These are phyloP conservation scores for Prunus yedoensis DNA, from an alignment of 331 rosid genomes.

Conservation along the genomic window DNA sequence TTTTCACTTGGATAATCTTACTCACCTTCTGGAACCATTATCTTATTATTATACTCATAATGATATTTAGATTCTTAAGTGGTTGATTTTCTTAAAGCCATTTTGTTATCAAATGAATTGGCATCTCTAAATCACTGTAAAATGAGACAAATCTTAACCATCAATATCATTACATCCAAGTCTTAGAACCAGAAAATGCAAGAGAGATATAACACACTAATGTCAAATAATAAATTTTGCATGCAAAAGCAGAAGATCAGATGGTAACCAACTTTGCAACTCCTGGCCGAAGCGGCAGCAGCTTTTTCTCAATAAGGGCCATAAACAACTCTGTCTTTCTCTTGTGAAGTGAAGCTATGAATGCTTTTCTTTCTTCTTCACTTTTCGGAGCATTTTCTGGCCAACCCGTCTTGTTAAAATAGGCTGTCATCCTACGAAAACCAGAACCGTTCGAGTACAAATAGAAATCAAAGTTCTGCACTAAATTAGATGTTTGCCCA, in stretches of 20 bases:
- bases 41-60: not conserved
- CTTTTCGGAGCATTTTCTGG: constrained; percentile 76
- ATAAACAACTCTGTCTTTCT: constrained; percentile 91
- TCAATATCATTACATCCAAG: not conserved
- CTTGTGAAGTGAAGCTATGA: constrained; percentile 92
- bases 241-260: constrained; percentile 28
- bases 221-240: not conserved
- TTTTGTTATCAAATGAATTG: not conserved
- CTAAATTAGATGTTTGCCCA: not conserved
- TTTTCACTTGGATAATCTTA: not conserved
- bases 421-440: constrained; percentile 85
- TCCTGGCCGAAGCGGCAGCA: constrained; percentile 97
- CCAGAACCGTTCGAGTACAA: constrained; percentile 8
- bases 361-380: constrained; percentile 77
- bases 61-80: not conserved
- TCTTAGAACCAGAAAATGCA: not conserved
- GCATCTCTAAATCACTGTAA: no score
- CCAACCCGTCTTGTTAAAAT: constrained; percentile 92
- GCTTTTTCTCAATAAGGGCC: constrained; percentile 90
- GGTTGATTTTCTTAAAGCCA: not conserved
- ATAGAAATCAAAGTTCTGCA: not conserved
- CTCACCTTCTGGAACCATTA: not conserved
- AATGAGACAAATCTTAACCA: no score
- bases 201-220: not conserved
- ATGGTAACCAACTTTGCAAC: constrained; percentile 85